phyloP scores from a whole-genome alignment of 208 protist species.

The Plasmodiophora brassicae region DNA sequence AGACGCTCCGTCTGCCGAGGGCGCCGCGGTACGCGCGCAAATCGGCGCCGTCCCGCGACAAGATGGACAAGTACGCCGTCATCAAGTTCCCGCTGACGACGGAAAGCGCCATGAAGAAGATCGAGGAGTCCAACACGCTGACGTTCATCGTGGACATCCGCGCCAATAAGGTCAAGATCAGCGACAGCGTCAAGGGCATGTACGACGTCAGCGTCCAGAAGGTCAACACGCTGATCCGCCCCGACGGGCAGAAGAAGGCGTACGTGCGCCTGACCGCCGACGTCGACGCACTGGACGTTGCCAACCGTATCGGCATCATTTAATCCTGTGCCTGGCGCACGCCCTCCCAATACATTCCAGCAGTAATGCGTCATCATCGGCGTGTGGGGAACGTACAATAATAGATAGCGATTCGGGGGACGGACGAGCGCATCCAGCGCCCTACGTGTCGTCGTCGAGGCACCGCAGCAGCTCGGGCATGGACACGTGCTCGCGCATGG shows the following conservation, averaged over 20 bases:
- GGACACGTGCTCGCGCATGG: slow-evolving; percentile 14
- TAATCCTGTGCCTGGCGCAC: too few relatives aligned
- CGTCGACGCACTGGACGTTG: slow-evolving; percentile 93
- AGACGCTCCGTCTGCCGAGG: slow-evolving; percentile 80
- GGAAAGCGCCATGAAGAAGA: slow-evolving; percentile 97
- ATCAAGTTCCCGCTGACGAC: slow-evolving; percentile 95
- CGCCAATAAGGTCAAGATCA: slow-evolving; percentile 96
- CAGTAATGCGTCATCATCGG: too few relatives aligned
- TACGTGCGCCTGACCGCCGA: slow-evolving; percentile 88
- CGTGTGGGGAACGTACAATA: too few relatives aligned
- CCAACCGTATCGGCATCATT: slow-evolving; percentile 90
- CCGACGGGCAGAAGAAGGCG: slow-evolving; percentile 96
- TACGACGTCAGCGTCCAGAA: slow-evolving; percentile 92
- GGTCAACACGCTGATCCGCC: slow-evolving; percentile 96
- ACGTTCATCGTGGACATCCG: slow-evolving; percentile 96
- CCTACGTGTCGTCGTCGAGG: too few relatives aligned
- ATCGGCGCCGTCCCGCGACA: slow-evolving; percentile 71
- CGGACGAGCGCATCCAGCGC: too few relatives aligned
- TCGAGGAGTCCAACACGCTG: slow-evolving; percentile 99
- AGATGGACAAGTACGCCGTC: slow-evolving; percentile 78
- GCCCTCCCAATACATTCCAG: too few relatives aligned
- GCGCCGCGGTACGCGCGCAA: slow-evolving; percentile 81
- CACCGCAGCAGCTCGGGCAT: not conserved
- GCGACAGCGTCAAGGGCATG: slow-evolving; percentile 87
- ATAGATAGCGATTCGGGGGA: too few relatives aligned